Evolutionary conservation across 768 basidiomycete species (phyloP).

Genomic region (Myochromella boudieri): DNA sequence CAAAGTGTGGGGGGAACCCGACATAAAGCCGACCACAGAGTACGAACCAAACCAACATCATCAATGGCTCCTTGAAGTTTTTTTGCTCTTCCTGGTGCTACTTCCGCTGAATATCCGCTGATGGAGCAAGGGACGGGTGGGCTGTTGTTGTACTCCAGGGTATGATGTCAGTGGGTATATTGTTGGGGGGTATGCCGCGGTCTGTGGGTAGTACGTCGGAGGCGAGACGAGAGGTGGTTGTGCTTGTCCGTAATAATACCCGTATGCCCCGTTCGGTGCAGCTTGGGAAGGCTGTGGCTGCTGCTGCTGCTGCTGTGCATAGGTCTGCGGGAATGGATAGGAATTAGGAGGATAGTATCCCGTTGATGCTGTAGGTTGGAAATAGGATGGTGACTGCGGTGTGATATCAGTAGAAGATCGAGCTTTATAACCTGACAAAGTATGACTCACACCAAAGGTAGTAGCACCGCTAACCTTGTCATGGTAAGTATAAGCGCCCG

Average conservation of each 20-base stretch:
- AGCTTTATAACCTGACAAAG: not conserved
- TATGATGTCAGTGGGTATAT: conserved; percentile 11
- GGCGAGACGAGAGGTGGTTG: not conserved
- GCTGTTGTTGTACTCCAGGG: conserved; percentile 5
- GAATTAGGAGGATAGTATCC: conserved; percentile 3
- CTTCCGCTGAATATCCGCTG: conserved; percentile 10
- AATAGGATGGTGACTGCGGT: not conserved
- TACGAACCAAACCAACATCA: no score
- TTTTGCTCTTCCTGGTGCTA: not conserved
- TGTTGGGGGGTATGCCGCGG: conserved; percentile 4
- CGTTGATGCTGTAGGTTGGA: not conserved
- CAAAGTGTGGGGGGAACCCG: no score
- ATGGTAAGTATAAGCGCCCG: conserved; percentile 2
- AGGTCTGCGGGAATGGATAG: not conserved
- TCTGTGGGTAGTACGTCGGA: conserved; percentile 9
- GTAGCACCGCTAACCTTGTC: not conserved
- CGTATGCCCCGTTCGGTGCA: not conserved
- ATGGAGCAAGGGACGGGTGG: conserved; percentile 7
- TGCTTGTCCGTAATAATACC: not conserved
- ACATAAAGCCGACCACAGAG: no score
- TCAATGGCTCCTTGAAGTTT: not conserved
- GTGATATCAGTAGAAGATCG: not conserved
- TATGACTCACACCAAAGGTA: conserved; percentile 5
- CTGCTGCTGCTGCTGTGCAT: not conserved
- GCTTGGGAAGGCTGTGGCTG: not conserved